phyloP scores from a whole-genome alignment of 176 grass and related monocot genomes.

The Oryza rufipogon region DNA sequence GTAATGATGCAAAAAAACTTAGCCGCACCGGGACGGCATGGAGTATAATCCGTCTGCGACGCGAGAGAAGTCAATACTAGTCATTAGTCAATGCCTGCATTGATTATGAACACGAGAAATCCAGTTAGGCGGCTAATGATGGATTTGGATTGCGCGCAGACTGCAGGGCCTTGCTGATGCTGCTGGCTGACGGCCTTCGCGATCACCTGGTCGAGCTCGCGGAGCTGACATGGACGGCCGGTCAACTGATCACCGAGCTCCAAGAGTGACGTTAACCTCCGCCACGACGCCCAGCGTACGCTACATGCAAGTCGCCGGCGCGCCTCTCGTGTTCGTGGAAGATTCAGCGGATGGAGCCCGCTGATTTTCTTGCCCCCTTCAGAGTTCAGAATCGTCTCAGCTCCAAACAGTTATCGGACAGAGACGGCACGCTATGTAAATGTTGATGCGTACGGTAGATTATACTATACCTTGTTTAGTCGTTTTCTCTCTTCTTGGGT shows the following conservation, averaged over 20 bases:
- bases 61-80: not conserved
- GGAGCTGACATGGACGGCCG: slow-evolving; percentile 44
- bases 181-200: slow-evolving; percentile 45
- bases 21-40: not conserved
- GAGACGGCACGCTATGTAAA: not conserved
- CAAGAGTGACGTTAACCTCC: slow-evolving; percentile 11
- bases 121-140: not conserved
- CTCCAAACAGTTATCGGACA: not conserved
- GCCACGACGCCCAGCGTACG: not conserved
- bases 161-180: slow-evolving; percentile 54
- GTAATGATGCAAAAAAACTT: not conserved
- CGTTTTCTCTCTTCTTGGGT: not conserved
- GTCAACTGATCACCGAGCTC: slow-evolving; percentile 45
- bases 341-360: slow-evolving; percentile 28
- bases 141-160: slow-evolving; percentile 37
- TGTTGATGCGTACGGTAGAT: not conserved
- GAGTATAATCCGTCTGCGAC: not conserved
- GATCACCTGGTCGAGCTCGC: slow-evolving; percentile 41
- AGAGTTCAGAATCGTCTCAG: slow-evolving; percentile 5
- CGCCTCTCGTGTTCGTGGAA: not conserved
- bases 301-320: not conserved
- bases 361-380: slow-evolving; percentile 35
- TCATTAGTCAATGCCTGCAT: not conserved
- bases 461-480: not conserved
- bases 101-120: not conserved